phyloP scores from a whole-genome alignment of 2,329 filamentous ascomycete species.

The Epichloe scottii region DNA sequence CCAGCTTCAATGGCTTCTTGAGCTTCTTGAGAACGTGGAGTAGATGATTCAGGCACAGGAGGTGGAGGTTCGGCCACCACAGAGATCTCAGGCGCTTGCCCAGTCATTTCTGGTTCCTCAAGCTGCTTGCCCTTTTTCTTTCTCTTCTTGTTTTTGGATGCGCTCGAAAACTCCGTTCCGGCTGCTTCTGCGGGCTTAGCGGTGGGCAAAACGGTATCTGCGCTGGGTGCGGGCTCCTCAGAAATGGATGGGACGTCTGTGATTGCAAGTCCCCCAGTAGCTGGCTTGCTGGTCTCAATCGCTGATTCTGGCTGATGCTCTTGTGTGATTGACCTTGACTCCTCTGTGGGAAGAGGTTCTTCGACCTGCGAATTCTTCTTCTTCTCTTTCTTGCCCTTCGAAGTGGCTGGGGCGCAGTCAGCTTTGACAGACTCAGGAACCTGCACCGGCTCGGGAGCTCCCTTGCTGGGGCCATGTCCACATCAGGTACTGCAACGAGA shows the following conservation, averaged over 20 bases:
- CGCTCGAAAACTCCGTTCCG: background rate
- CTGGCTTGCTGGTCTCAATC: background rate
- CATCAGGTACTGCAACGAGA: background rate
- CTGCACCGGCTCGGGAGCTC: background rate
- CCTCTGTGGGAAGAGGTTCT: background rate
- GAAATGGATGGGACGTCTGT: background rate
- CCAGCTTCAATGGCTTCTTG: background rate
- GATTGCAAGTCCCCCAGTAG: background rate
- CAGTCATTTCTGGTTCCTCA: conserved; percentile 1
- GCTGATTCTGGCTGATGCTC: too few species aligned
- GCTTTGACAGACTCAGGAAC: background rate
- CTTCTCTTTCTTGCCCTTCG: conserved; percentile 9
- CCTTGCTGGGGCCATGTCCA: background rate
- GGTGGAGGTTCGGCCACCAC: background rate
- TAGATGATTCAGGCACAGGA: background rate
- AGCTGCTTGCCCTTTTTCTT: conserved; percentile 14
- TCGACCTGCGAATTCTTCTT: conserved; percentile 5
- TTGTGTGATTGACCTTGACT: background rate
- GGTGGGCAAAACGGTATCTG: background rate
- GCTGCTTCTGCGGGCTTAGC: background rate
- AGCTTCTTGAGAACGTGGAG: background rate
- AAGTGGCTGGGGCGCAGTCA: background rate
- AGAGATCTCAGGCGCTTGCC: conserved; percentile 3
- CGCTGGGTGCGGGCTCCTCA: background rate
- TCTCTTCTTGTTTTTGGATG: conserved; percentile 13